phyloP scores from a whole-genome alignment of 2,329 filamentous ascomycete species.

The Chaetoscypha palmicola region DNA sequence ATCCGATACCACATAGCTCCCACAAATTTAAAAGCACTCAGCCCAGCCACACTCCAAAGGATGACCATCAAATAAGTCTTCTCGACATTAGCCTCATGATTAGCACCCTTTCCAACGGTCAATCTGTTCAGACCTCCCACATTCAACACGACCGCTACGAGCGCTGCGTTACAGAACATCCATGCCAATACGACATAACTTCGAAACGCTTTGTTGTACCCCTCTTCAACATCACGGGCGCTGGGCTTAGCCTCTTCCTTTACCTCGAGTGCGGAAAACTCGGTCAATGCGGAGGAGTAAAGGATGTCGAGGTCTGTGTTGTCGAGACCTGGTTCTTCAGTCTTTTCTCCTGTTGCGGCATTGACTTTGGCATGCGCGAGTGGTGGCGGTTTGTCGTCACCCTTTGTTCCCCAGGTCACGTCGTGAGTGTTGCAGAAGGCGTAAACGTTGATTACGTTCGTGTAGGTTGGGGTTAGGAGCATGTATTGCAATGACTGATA shows the following conservation, averaged over 20 bases:
- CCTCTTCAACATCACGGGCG: slow-evolving; percentile 71
- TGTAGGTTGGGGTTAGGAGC: slow-evolving; percentile 87
- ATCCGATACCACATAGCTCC: slow-evolving; percentile 21
- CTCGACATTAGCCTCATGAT: slow-evolving; percentile 43
- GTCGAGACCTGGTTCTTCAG: slow-evolving; percentile 10
- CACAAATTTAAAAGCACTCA: slow-evolving; percentile 21
- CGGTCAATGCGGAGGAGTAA: slow-evolving; percentile 73
- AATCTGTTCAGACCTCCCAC: slow-evolving; percentile 75
- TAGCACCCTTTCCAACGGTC: slow-evolving; percentile 84
- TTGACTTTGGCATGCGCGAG: slow-evolving; percentile 81
- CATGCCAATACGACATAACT: slow-evolving; percentile 83
- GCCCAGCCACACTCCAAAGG: slow-evolving; percentile 23
- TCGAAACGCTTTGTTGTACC: slow-evolving; percentile 93
- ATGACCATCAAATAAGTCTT: slow-evolving; percentile 21
- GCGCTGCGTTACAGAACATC: slow-evolving; percentile 91
- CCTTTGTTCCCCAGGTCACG: slow-evolving; percentile 94
- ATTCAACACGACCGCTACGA: slow-evolving; percentile 77
- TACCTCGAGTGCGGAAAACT: slow-evolving; percentile 66
- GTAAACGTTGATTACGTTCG: slow-evolving; percentile 96
- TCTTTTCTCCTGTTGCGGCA: slow-evolving; percentile 65
- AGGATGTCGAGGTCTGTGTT: slow-evolving; percentile 75
- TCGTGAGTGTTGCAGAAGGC: slow-evolving; percentile 97
- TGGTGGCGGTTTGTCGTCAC: slow-evolving; percentile 87
- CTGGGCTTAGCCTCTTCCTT: slow-evolving; percentile 56
- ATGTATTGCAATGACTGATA: slow-evolving; percentile 74